A percentile compares a stretch with the other conserved stretches of the same genome.
phyloP scores from a whole-genome alignment of 1,284 basidiomycete species.

The Ustilago curta region DNA sequence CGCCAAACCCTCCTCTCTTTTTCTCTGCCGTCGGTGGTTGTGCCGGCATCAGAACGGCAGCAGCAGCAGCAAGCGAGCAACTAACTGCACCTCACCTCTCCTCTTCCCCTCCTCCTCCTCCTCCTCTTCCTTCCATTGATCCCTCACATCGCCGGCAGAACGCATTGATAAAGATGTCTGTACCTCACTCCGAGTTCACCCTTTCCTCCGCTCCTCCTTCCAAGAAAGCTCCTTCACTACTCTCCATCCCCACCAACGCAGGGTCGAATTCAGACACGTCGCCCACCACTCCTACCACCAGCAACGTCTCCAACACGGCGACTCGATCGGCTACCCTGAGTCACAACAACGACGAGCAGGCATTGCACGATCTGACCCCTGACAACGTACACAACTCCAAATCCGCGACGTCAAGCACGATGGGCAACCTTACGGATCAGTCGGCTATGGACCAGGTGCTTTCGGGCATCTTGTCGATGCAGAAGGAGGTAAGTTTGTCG shows the following conservation, averaged over 20 bases:
- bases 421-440: slow-evolving; percentile 40
- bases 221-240: slow-evolving; percentile 11
- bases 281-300: slow-evolving; percentile 31
- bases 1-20: no score
- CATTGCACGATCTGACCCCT: slow-evolving; percentile 23
- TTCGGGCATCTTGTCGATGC: slow-evolving; percentile 58
- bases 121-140: no score
- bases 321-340: slow-evolving; percentile 2
- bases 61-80: neutral
- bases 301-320: neutral
- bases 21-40: no score
- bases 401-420: slow-evolving; percentile 4
- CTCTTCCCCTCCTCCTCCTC: neutral
- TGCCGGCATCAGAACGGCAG: no score
- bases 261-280: slow-evolving; percentile 5
- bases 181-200: slow-evolving; percentile 9
- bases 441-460: slow-evolving; percentile 59
- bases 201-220: slow-evolving; percentile 7
- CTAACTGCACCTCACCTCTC: neutral
- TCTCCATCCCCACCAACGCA: slow-evolving; percentile 23
- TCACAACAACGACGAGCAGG: slow-evolving; percentile 21
- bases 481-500: slow-evolving; percentile 56
- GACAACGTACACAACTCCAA: slow-evolving; percentile 11
- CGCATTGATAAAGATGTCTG: slow-evolving; percentile 18
- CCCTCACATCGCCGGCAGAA: neutral